phyloP scores from a whole-genome alignment of 2,329 filamentous ascomycete genomes.

The Talaromyces sp. region DNA sequence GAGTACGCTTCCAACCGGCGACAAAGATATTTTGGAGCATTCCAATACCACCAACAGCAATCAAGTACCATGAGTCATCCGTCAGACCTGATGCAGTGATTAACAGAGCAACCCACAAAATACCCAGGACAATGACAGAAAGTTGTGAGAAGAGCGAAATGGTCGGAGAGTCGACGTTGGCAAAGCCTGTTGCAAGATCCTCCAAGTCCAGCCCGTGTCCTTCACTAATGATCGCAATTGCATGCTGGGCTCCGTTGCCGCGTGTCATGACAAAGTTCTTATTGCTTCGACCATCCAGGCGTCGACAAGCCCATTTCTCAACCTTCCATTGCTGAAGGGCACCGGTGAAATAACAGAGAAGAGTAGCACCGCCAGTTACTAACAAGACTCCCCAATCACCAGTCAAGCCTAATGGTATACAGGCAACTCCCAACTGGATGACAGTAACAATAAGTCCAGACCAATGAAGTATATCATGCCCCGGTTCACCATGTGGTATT shows the following conservation, averaged over 20 bases:
- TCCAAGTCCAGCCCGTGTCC: constrained; percentile 42
- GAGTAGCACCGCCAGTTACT: constrained; percentile 38
- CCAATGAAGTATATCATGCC: constrained; percentile 27
- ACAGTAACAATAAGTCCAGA: constrained; percentile 24
- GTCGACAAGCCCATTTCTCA: constrained; percentile 46
- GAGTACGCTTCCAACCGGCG: constrained; percentile 29
- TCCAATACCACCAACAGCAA: constrained; percentile 41
- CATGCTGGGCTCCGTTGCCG: constrained; percentile 44
- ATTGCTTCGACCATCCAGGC: constrained; percentile 19
- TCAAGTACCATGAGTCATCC: constrained; percentile 41
- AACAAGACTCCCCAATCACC: constrained; percentile 43
- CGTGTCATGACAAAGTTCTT: constrained; percentile 37
- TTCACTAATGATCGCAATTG: constrained; percentile 38
- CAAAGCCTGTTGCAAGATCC: constrained; percentile 35
- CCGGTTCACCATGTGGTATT: constrained; percentile 16
- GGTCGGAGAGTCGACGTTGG: constrained; percentile 19
- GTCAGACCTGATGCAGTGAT: constrained; percentile 39
- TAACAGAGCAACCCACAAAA: constrained; percentile 42
- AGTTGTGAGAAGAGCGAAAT: constrained; percentile 21
- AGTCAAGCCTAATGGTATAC: constrained; percentile 31
- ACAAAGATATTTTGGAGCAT: constrained; percentile 43
- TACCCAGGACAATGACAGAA: constrained; percentile 26
- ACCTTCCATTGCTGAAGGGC: constrained; percentile 42
- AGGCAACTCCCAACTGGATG: constrained; percentile 33
- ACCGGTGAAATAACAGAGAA: constrained; percentile 36